Evolutionary conservation across 148 eudicot species (phyloP).

Genomic region (Hydrangea macrophylla): DNA sequence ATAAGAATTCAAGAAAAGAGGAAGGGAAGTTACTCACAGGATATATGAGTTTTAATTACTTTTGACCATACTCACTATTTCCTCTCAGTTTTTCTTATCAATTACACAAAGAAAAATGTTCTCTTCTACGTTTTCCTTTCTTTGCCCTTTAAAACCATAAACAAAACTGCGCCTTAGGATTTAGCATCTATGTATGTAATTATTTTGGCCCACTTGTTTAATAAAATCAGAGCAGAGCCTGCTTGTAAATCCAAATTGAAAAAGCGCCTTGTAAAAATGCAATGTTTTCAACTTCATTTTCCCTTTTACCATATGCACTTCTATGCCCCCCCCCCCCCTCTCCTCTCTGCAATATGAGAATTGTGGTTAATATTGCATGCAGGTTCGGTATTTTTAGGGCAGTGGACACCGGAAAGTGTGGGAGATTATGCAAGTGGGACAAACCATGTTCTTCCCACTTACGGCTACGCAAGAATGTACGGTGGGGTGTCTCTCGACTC

Average conservation of each 20-base stretch:
- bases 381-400: constrained; percentile 97
- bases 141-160: too few species aligned
- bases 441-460: constrained; percentile 96
- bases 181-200: neutral
- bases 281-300: neutral
- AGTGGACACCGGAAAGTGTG: constrained; percentile 98
- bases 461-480: constrained; percentile 94
- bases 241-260: neutral
- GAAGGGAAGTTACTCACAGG: too few species aligned
- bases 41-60: too few species aligned
- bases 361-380: constrained; percentile 9
- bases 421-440: constrained; percentile 99
- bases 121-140: too few species aligned
- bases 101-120: too few species aligned
- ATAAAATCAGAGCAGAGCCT: neutral
- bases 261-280: too few species aligned
- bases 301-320: neutral
- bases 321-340: neutral
- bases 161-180: too few species aligned
- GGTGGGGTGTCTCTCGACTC: constrained; percentile 94
- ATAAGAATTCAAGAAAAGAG: too few species aligned
- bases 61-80: too few species aligned
- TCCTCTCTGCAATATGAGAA: neutral
- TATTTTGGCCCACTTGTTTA: neutral
- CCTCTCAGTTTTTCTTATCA: too few species aligned